A percentile compares a stretch with the other conserved stretches of the same genome.
These are phyloP conservation scores for Fragaria vesca DNA, from an alignment of 306 rosid genomes.

Conservation along the genomic window DNA sequence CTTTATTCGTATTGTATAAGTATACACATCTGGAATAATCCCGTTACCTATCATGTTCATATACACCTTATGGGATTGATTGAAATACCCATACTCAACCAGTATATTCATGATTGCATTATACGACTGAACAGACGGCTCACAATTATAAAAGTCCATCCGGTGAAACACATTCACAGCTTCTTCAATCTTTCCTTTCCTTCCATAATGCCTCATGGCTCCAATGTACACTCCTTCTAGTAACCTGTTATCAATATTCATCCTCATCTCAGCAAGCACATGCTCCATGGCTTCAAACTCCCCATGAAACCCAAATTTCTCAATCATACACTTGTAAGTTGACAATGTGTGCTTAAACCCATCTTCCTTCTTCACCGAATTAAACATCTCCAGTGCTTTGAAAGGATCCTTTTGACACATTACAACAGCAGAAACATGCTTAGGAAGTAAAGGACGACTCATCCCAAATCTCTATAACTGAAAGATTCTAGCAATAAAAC, in stretches of 20 bases:
- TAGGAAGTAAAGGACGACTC: conserved; percentile 64
- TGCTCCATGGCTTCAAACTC: conserved; percentile 75
- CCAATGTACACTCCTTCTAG: conserved; percentile 76
- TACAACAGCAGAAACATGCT: conserved; percentile 72
- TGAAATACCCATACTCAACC: conserved; percentile 52
- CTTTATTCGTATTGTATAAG: conserved; percentile 76
- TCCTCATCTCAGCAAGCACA: conserved; percentile 57
- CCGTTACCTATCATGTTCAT: conserved; percentile 69
- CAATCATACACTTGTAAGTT: conserved; percentile 70
- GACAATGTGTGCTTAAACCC: conserved; percentile 69
- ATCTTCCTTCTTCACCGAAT: conserved; percentile 61
- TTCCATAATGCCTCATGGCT: conserved; percentile 75
- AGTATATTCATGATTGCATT: conserved; percentile 76
- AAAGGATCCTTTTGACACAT: conserved; percentile 64
- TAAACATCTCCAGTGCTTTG: conserved; percentile 75
- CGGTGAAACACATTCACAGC: conserved; percentile 74
- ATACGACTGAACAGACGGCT: conserved; percentile 68
- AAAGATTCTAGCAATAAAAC: conserved; percentile 2
- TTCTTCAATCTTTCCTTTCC: conserved; percentile 73
- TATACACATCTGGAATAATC: conserved; percentile 71
- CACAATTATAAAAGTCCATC: conserved; percentile 83
- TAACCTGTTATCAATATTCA: conserved; percentile 42
- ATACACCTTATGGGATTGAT: conserved; percentile 80
- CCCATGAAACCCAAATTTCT: conserved; percentile 75
- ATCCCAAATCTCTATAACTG: conserved; percentile 28